Evolutionary conservation across 768 basidiomycete species (phyloP), one percentile per base, ranked within the genome.

Genomic region (Hericium erinaceus): DNA sequence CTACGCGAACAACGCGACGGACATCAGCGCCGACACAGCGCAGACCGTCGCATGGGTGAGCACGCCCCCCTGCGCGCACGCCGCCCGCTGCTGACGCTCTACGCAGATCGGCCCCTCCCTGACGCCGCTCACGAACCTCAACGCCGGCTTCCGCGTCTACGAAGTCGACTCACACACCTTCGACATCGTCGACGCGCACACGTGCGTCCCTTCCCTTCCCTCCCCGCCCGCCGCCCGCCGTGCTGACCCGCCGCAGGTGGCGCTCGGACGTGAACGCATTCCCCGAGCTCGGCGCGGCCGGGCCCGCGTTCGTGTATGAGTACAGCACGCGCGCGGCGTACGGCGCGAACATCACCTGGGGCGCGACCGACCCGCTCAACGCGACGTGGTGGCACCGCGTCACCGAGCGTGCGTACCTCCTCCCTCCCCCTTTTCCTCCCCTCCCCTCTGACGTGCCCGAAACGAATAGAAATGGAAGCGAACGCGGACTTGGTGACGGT

Each of bases 371-470:
- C 65, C 88, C 88, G 0, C 69, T 91, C 60, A 90, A 90, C 59
- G 85, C 85, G 7, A 89, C 89, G 10, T 90, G 85, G 83, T 90
- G 88, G 88, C 88, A 89, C 63, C 78, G 69, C 49, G 85, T 90
- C 44, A 89, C 88, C 10, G 86, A 89, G 70, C 78, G 85, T 83
- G 57, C 60, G 76, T 71, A 4, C 13, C 18, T 38, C 58, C 28
- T 33, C 28, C 26, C 13, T 9, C 39, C 24, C 24, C 26, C 49
- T 26, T n/a, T 16, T 12, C 38, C 40, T 53, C 3, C 53, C 52
- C 28, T 39, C 7, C 39, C n/a, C 22, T 48, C 44, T 59, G 40
- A 61, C 46, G n/a, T 12, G 48, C 39, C 39, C 40, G 22, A n/a
- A n/a, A 58, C 22, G 2, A 22, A 22, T 51, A 83, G 84, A 79